Evolutionary conservation across 805 yeast species (phyloP).

Genomic region (Jamesozyma piceae): DNA sequence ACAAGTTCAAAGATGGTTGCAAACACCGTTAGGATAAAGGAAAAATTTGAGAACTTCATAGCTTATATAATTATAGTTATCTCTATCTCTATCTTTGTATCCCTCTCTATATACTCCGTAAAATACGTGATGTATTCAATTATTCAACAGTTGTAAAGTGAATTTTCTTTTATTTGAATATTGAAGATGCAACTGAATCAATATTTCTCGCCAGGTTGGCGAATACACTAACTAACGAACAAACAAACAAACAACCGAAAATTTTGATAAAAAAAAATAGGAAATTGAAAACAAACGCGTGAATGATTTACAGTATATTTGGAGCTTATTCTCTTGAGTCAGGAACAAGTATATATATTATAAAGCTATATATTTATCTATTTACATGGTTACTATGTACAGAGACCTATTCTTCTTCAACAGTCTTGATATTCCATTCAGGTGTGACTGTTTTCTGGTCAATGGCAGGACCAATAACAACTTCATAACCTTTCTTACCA

Average conservation of each 20-base stretch:
- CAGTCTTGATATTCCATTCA: conserved; percentile 15
- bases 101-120: no score
- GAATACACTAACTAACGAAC: background rate
- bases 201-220: conserved; percentile 2
- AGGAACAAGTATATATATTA: no score
- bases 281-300: background rate
- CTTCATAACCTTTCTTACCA: conserved; percentile 8
- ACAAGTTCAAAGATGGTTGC: conserved; percentile 3
- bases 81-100: background rate
- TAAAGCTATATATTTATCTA: background rate
- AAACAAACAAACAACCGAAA: background rate
- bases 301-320: no score
- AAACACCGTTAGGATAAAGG: conserved; percentile 4
- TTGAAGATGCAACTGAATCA: background rate
- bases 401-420: background rate
- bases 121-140: background rate
- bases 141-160: background rate
- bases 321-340: no score
- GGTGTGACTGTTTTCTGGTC: conserved; percentile 9
- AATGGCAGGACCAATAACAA: conserved; percentile 18
- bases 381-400: conserved; percentile 1
- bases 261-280: background rate
- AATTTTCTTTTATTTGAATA: background rate
- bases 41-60: conserved; percentile 45
- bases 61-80: conserved; percentile 29